Evolutionary conservation across 768 basidiomycete species (phyloP).

Genomic region (Mycena galericulata): DNA sequence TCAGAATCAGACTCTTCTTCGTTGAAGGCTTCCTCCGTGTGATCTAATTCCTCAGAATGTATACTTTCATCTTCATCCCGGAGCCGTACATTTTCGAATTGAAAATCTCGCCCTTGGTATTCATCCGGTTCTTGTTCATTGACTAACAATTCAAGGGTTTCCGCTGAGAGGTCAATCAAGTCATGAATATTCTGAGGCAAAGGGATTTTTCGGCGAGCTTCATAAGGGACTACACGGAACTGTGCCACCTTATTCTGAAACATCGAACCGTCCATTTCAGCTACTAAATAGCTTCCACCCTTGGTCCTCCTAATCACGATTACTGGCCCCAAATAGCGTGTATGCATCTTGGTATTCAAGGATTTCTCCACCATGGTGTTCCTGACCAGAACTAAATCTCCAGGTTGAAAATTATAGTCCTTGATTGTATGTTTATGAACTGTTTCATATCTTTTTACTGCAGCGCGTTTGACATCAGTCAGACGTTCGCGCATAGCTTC

Average conservation of each 20-base stretch:
- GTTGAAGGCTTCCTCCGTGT: too few species aligned
- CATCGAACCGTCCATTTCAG: constrained; percentile 8
- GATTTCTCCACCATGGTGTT: constrained; percentile 13
- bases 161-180: constrained; percentile 17
- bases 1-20: too few species aligned
- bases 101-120: background rate
- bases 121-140: background rate
- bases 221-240: constrained; percentile 24
- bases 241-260: constrained; percentile 20
- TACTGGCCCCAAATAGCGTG: constrained; percentile 38
- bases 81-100: constrained; percentile 7
- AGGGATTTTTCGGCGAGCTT: background rate
- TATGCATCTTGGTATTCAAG: constrained; percentile 4
- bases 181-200: constrained; percentile 9
- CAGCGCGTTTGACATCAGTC: constrained; percentile 21
- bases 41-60: too few species aligned
- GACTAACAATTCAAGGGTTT: background rate
- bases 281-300: background rate
- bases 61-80: too few species aligned
- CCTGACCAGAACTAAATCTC: constrained; percentile 20
- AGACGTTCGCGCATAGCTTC: constrained; percentile 9
- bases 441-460: constrained; percentile 36
- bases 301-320: constrained; percentile 9
- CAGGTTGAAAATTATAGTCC: constrained; percentile 29
- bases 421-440: constrained; percentile 26